phyloP scores from a whole-genome alignment of 148 eudicot species.

The Arctostaphylos glauca region DNA sequence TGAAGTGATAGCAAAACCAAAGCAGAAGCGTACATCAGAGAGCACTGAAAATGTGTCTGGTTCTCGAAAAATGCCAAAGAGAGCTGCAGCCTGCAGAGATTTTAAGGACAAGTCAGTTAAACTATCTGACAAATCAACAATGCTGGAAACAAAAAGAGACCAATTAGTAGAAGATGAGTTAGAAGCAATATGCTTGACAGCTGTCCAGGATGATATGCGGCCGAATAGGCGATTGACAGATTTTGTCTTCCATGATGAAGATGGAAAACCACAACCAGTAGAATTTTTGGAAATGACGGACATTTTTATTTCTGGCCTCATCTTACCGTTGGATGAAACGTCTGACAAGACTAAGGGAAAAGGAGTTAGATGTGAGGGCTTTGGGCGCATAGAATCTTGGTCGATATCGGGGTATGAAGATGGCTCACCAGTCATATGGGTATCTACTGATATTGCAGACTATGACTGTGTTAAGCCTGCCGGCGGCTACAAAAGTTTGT shows the following conservation, averaged over 20 bases:
- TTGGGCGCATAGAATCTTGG: conserved; percentile 93
- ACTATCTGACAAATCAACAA: conserved; percentile 45
- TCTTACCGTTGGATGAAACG: conserved; percentile 69
- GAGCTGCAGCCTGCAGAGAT: conserved; percentile 82
- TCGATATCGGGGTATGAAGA: conserved; percentile 97
- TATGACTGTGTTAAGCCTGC: conserved; percentile 80
- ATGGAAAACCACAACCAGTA: conserved; percentile 77
- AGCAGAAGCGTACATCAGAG: conserved; percentile 11
- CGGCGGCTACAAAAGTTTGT: conserved; percentile 60
- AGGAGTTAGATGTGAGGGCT: conserved; percentile 85
- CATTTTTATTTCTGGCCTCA: conserved; percentile 71
- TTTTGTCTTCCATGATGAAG: conserved; percentile 71
- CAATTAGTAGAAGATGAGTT: conserved; percentile 60
- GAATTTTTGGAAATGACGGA: conserved; percentile 79
- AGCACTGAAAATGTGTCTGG: conserved; percentile 21
- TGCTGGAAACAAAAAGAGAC: conserved; percentile 56
- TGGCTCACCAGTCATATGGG: conserved; percentile 82
- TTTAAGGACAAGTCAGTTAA: conserved; percentile 65
- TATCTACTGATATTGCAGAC: conserved; percentile 84
- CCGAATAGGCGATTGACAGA: conserved; percentile 76
- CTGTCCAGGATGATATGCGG: conserved; percentile 62
- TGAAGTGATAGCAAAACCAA: conserved; percentile 11
- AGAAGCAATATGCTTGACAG: conserved; percentile 67
- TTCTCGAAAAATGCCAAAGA: conserved; percentile 80
- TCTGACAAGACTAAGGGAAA: conserved; percentile 53